Conservation (phyloP, 805 yeast genomes). For the Phaffomyces thermotolerans region DNA sequence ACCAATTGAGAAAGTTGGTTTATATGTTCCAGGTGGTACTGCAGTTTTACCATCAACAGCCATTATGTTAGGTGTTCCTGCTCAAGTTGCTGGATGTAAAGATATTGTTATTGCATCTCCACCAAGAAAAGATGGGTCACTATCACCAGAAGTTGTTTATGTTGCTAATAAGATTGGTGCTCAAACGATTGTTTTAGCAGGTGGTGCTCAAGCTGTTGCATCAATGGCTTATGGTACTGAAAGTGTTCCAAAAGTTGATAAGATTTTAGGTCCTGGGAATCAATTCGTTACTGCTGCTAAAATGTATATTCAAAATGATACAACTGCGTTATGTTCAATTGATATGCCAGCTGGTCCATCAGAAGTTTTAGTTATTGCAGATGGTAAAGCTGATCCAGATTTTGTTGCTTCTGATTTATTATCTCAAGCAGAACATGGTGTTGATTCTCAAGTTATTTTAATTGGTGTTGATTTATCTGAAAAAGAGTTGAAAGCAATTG, state of each 20-base stretch:
- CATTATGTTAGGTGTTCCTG: conserved; percentile 97
- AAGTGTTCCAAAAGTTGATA: conserved; percentile 86
- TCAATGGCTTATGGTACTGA: conserved; percentile 99
- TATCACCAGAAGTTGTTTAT: conserved; percentile 95
- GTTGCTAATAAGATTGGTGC: conserved; percentile 97
- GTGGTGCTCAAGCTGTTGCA: conserved; percentile 99
- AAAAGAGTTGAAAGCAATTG: conserved; percentile 57
- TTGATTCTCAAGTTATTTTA: conserved; percentile 94
- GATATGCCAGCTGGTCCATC: conserved; percentile 99
- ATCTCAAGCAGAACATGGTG: conserved; percentile 98
- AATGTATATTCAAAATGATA: conserved; percentile 94
- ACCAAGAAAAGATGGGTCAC: conserved; percentile 85
- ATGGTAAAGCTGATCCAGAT: conserved; percentile 80
- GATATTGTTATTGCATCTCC: conserved; percentile 93
- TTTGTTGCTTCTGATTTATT: conserved; percentile 95
- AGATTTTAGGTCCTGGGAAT: conserved; percentile 97
- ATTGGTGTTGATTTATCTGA: conserved; percentile 69
- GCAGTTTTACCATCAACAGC: conserved; percentile 98
- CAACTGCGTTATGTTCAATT: conserved; percentile 89
- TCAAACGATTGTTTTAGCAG: conserved; percentile 82
- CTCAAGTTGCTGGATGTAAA: conserved; percentile 93
- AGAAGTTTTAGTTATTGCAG: conserved; percentile 95
- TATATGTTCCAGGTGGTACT: conserved; percentile 98
- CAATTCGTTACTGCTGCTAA: conserved; percentile 99
- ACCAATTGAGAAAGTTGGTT: conserved; percentile 90